Evolutionary conservation across 2,329 filamentous ascomycete genomes (phyloP), one percentile per base, ranked within the genome.

Genomic region (Cladosporium sp.): DNA sequence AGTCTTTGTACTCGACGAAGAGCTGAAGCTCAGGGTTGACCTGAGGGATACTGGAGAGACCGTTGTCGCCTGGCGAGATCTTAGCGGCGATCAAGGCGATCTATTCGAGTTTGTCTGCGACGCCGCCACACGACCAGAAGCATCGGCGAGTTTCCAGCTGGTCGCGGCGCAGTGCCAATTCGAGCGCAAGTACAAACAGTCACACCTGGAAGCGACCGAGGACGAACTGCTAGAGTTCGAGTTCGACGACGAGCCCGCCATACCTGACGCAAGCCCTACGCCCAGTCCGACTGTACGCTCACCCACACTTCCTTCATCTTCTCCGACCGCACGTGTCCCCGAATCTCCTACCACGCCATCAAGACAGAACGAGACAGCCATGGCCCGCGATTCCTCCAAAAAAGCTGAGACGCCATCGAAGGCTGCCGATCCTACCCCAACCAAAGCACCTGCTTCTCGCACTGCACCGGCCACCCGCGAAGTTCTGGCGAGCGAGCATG

Each of bases 71-170:
- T 99, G 93, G 93, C 85, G 87, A 59, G 93, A 99, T 66, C 73
- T 97, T 54, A 96, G 90, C 61, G 93, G 93, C 51, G 93, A 99
- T 75, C 80, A 83, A 27, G 92, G 90, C 48, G 93, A 99, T 70
- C 79, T 97, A n/a, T 99, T 89, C 78, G 92, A 99, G 69, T 99
- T 97, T 66, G 88, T 99, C 57, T 97, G 91, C 73, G 93, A 97
- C 71, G 69, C 77, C 34, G 84, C 84, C 11, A 81, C 87, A 37
- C 76, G 83, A 22, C 73, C 83, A 2, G 78, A 83, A 42, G 86
- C 91, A 60, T 85, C 93, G 19, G 79, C 85, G 40, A 82, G 85
- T 13, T 97, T 99, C 68, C 83, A 92, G 64, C 78, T 86, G 48
- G 84, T 89, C 47, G 88, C 93, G 7, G 80, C 88, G 52, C 85